Conservation (phyloP, 2,329 filamentous ascomycete genomes). For the Mariannaea sp. region DNA sequence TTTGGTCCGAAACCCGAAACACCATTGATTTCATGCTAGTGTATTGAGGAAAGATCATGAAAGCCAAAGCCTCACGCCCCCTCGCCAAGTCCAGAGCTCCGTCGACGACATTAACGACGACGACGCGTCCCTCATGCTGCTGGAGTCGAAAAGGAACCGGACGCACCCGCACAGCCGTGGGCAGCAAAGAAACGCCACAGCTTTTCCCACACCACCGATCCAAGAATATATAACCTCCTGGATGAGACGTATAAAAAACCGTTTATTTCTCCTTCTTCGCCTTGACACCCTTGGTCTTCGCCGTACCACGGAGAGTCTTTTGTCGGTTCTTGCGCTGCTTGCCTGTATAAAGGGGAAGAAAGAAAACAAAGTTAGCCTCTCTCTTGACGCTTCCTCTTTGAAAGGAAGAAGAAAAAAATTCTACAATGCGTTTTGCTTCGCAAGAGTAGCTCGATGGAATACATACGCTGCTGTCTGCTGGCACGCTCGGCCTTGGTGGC, state of each 20-base stretch:
- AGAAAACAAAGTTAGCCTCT: constrained; percentile 6
- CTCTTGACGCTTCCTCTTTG: too few species aligned
- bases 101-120: constrained; percentile 35
- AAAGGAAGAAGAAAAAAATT: not conserved
- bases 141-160: constrained; percentile 20
- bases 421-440: too few species aligned
- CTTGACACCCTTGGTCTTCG: constrained; percentile 95
- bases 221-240: constrained; percentile 43
- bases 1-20: constrained; percentile 49
- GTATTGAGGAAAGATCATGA: constrained; percentile 43
- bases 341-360: constrained; percentile 63
- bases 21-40: constrained; percentile 51
- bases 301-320: constrained; percentile 97
- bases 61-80: constrained; percentile 35
- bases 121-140: constrained; percentile 36
- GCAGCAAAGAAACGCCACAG: constrained; percentile 40
- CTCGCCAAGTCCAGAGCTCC: constrained; percentile 40
- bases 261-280: constrained; percentile 93
- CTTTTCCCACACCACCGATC: constrained; percentile 34
- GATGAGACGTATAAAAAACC: constrained; percentile 39
- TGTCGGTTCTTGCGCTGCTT: constrained; percentile 99
- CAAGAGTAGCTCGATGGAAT: too few species aligned
- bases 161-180: constrained; percentile 37
- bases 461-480: constrained; percentile 98
- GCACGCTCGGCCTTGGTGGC: constrained; percentile 96